phyloP scores from a whole-genome alignment of 495 filamentous ascomycete species.

The Penicillium maclennaniae region DNA sequence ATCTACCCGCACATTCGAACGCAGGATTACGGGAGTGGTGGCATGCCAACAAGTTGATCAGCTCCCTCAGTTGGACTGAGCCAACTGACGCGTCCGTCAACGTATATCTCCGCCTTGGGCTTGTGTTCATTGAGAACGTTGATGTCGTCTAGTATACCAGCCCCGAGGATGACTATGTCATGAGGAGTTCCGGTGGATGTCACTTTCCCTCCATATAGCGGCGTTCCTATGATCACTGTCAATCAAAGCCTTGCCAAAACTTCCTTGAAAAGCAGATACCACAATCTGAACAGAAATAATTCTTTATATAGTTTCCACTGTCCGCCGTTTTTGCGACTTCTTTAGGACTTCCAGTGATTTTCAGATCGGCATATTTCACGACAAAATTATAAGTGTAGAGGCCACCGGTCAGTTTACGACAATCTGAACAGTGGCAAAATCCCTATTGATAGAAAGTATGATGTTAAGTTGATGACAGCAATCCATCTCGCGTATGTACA shows the following conservation, averaged over 20 bases:
- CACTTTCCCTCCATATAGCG: slow-evolving; percentile 27
- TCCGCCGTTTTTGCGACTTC: slow-evolving; percentile 30
- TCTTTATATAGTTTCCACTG: slow-evolving; percentile 32
- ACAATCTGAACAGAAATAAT: slow-evolving; percentile 40
- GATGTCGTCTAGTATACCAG: slow-evolving; percentile 33
- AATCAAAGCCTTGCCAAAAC: slow-evolving; percentile 4
- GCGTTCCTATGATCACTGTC: slow-evolving; percentile 26
- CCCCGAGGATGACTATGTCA: slow-evolving; percentile 27
- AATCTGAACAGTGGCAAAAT: slow-evolving; percentile 37
- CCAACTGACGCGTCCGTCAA: slow-evolving; percentile 24
- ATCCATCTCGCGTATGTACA: slow-evolving; percentile 8
- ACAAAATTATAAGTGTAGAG: slow-evolving; percentile 25
- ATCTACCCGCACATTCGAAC: not conserved
- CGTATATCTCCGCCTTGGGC: slow-evolving; percentile 31
- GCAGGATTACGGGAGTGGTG: not conserved
- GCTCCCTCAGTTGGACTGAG: slow-evolving; percentile 26
- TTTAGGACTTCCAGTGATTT: slow-evolving; percentile 29
- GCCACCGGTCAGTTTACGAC: slow-evolving; percentile 34
- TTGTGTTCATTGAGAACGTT: slow-evolving; percentile 19
- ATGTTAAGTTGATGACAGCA: not conserved
- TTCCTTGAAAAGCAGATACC: slow-evolving; percentile 19
- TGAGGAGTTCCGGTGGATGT: slow-evolving; percentile 14
- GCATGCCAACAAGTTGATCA: slow-evolving; percentile 27
- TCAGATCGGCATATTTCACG: slow-evolving; percentile 22
- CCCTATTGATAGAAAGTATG: slow-evolving; percentile 18